Evolutionary conservation across 495 filamentous ascomycete species (phyloP).

Genomic region (Lentithecium fluviatile): DNA sequence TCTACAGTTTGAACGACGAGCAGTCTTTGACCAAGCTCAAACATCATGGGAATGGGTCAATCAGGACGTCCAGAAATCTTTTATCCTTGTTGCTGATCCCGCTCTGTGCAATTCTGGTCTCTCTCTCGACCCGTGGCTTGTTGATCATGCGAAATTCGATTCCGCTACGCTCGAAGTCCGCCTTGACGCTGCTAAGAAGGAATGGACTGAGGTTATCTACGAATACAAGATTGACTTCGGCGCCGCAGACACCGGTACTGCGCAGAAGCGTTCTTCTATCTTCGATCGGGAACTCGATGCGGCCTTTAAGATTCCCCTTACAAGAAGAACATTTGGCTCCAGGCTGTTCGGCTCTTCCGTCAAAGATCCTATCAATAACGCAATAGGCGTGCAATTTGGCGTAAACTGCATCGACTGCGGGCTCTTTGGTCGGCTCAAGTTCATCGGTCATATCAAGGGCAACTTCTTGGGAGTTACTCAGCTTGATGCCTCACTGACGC

Average conservation of each 20-base stretch:
- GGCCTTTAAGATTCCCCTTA: background rate
- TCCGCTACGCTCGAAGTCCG: background rate
- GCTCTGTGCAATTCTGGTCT: background rate
- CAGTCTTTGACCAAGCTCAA: background rate
- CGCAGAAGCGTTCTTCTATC: background rate
- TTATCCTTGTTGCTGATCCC: background rate
- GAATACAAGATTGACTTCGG: background rate
- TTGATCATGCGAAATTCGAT: background rate
- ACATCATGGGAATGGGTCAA: background rate
- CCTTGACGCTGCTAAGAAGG: background rate
- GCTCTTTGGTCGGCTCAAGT: background rate
- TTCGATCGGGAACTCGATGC: background rate
- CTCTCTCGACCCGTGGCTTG: background rate
- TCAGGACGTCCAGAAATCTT: background rate
- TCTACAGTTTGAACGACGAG: background rate
- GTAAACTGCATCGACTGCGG: background rate
- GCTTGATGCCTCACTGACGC: background rate
- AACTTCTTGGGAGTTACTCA: background rate
- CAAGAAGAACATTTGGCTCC: background rate
- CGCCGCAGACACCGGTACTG: background rate
- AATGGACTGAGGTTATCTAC: background rate
- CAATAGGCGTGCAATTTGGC: background rate
- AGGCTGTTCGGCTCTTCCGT: background rate
- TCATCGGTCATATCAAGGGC: background rate
- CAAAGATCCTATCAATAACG: background rate